phyloP scores from a whole-genome alignment of 2,329 filamentous ascomycete species.

The Ramichloridium luteum region DNA sequence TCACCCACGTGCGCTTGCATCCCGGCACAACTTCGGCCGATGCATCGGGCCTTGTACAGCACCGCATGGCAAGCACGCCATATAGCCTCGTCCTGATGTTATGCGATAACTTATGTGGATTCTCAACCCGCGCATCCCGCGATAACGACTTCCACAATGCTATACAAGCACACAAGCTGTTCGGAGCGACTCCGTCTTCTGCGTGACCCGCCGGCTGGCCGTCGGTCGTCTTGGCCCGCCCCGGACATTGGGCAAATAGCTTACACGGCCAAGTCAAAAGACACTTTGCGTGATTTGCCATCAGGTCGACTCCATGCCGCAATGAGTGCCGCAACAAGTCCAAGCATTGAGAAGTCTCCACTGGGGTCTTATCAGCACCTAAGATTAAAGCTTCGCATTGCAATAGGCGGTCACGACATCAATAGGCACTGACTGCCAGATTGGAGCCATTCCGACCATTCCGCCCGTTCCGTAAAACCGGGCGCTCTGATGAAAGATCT shows the following conservation, averaged over 20 bases:
- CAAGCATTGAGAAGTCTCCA: not conserved
- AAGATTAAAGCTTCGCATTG: not conserved
- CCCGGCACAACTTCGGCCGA: not conserved
- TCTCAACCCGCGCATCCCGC: not conserved
- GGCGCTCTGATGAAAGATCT: not conserved
- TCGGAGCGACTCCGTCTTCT: not conserved
- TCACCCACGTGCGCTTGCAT: too few relatives aligned
- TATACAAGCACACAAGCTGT: not conserved
- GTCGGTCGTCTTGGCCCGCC: too few relatives aligned
- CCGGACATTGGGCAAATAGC: too few relatives aligned
- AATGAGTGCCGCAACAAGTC: not conserved
- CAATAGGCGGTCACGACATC: not conserved
- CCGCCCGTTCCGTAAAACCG: not conserved
- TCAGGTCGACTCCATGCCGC: not conserved
- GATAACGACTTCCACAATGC: not conserved
- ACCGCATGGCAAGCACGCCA: constrained; percentile 1
- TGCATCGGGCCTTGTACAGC: not conserved
- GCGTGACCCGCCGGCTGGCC: too few relatives aligned
- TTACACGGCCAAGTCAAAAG: not conserved
- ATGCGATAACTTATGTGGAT: constrained; percentile 1
- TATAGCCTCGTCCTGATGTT: not conserved
- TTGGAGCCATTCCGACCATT: not conserved
- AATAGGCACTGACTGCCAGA: not conserved
- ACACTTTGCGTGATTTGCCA: not conserved
- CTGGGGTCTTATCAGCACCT: not conserved